Evolutionary conservation across 2,329 filamentous ascomycete species (phyloP).

Genomic region (Diatrype stigma): DNA sequence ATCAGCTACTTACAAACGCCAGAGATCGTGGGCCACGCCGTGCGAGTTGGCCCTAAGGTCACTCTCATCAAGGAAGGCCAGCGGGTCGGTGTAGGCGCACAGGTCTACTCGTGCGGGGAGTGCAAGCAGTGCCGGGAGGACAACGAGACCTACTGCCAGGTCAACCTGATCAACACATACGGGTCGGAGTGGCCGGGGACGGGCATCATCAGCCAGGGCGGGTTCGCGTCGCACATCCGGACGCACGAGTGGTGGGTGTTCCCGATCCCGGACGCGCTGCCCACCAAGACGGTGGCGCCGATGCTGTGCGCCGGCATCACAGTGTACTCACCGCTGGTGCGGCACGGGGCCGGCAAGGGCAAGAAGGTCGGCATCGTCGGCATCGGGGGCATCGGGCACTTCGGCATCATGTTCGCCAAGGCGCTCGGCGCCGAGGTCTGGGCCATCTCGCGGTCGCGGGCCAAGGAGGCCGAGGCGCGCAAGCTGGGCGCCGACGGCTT

Average conservation of each 20-base stretch:
- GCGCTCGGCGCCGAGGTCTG: conserved; percentile 61
- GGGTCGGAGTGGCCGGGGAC: conserved; percentile 46
- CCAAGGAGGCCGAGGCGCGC: conserved; percentile 51
- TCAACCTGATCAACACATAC: conserved; percentile 47
- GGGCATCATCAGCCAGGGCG: conserved; percentile 56
- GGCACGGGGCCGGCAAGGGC: conserved; percentile 62
- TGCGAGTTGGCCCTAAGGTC: conserved; percentile 60
- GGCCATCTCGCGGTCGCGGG: conserved; percentile 49
- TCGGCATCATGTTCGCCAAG: conserved; percentile 64
- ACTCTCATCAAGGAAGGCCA: conserved; percentile 33
- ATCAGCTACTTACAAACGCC: too few species aligned
- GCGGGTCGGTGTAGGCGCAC: conserved; percentile 48
- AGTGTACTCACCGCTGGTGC: conserved; percentile 57
- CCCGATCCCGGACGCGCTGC: conserved; percentile 39
- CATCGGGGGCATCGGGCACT: conserved; percentile 65
- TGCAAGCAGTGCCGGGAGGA: conserved; percentile 39
- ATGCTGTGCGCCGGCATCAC: conserved; percentile 71
- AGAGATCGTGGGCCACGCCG: conserved; percentile 57
- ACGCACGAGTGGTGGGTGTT: conserved; percentile 42
- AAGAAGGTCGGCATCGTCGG: conserved; percentile 66
- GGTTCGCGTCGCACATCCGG: conserved; percentile 35
- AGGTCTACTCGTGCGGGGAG: conserved; percentile 47
- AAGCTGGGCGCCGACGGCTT: conserved; percentile 54
- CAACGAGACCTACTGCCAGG: conserved; percentile 38
- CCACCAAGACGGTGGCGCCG: conserved; percentile 45